These are phyloP conservation scores for Codiaeum variegatum DNA, from an alignment of 441 rosid genomes.

Conservation along the genomic window DNA sequence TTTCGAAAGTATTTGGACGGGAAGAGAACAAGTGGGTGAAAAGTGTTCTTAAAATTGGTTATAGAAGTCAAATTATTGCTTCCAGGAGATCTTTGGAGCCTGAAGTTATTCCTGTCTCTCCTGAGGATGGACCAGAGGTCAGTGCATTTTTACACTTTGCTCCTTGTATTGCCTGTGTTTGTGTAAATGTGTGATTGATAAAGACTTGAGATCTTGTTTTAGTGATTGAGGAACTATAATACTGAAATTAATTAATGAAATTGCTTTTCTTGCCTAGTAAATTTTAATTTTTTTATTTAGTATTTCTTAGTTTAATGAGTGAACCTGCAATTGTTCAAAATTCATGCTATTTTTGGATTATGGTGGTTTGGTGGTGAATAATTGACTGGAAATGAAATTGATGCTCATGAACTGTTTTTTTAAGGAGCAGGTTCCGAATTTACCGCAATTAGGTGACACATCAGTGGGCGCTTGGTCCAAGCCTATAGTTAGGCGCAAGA, in stretches of 20 bases:
- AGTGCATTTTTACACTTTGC: slow-evolving; percentile 12
- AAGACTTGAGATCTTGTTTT: background rate
- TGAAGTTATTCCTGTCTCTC: slow-evolving; percentile 68
- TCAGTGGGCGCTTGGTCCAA: slow-evolving; percentile 74
- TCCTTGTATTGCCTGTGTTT: background rate
- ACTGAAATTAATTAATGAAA: background rate
- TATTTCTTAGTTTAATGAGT: too few relatives aligned
- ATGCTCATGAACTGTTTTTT: background rate
- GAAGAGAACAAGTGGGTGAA: slow-evolving; percentile 29
- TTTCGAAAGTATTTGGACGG: slow-evolving; percentile 34
- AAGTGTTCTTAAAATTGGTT: slow-evolving; percentile 13
- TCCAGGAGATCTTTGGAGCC: slow-evolving; percentile 55
- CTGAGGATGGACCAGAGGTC: slow-evolving; percentile 64
- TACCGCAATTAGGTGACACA: slow-evolving; percentile 59
- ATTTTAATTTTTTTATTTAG: too few relatives aligned
- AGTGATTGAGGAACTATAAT: background rate
- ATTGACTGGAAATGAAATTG: background rate
- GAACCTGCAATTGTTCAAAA: too few relatives aligned
- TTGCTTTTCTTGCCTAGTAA: background rate
- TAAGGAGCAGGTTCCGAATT: slow-evolving; percentile 40
- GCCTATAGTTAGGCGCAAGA: slow-evolving; percentile 75
- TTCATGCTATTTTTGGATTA: background rate
- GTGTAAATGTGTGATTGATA: background rate
- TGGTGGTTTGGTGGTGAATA: background rate
- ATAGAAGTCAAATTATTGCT: slow-evolving; percentile 30